phyloP scores from a whole-genome alignment of 108 stramenopile genomes.

The Skeletonema potamos region DNA sequence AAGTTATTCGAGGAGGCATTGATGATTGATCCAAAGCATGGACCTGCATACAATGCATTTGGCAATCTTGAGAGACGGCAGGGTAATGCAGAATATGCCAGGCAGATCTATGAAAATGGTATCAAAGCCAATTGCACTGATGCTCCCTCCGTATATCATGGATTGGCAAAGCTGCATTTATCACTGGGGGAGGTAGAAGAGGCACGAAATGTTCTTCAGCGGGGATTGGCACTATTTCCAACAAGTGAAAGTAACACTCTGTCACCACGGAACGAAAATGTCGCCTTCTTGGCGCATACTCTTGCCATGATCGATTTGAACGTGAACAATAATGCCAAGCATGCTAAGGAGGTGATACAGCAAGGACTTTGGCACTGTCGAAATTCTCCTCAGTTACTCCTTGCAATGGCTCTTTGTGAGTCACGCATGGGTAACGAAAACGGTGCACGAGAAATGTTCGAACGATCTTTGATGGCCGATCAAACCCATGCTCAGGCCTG shows the following conservation, averaged over 20 bases:
- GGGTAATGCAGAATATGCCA: slow-evolving; percentile 60
- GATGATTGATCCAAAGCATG: slow-evolving; percentile 76
- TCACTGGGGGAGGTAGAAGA: slow-evolving; percentile 70
- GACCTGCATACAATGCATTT: slow-evolving; percentile 82
- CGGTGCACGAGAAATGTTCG: slow-evolving; percentile 64
- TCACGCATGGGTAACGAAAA: slow-evolving; percentile 74
- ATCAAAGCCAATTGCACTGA: slow-evolving; percentile 70
- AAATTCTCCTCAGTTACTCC: slow-evolving; percentile 66
- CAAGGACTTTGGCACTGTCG: slow-evolving; percentile 68
- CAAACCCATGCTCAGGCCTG: slow-evolving; percentile 80
- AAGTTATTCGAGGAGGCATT: slow-evolving; percentile 79
- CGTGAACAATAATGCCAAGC: slow-evolving; percentile 51
- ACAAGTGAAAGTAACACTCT: slow-evolving; percentile 43
- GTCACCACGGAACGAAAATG: slow-evolving; percentile 46
- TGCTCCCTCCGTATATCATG: slow-evolving; percentile 81
- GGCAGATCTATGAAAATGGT: slow-evolving; percentile 71
- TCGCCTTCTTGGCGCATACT: slow-evolving; percentile 77
- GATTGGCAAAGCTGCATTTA: slow-evolving; percentile 77
- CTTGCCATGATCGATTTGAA: slow-evolving; percentile 85
- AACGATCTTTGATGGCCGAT: slow-evolving; percentile 61
- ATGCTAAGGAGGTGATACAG: slow-evolving; percentile 58
- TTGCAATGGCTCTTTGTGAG: slow-evolving; percentile 81
- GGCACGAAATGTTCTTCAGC: slow-evolving; percentile 55
- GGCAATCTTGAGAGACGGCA: slow-evolving; percentile 64
- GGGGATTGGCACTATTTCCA: slow-evolving; percentile 58